Percentiles rank a stretch among this genome's conserved stretches.
These are phyloP conservation scores for Syzygium oleosum DNA, from an alignment of 345 rosid species.

Conservation along the genomic window DNA sequence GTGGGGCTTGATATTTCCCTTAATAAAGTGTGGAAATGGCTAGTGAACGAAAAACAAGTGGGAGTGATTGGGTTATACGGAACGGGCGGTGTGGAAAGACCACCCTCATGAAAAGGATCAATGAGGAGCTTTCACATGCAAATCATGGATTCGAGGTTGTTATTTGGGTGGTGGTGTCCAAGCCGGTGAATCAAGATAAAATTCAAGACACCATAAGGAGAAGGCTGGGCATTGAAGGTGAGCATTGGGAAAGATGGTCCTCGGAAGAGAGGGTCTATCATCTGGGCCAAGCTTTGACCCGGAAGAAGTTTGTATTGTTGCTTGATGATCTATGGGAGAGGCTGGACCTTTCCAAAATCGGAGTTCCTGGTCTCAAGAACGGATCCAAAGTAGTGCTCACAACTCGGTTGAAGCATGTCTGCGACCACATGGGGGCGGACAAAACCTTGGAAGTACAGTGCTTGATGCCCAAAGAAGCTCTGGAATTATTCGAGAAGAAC, in stretches of 20 bases:
- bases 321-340: slow-evolving; percentile 7
- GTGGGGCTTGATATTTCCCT: neutral
- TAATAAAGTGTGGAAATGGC: neutral
- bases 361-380: neutral
- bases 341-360: neutral
- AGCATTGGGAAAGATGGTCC: too few species aligned
- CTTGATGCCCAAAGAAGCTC: neutral
- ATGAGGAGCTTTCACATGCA: neutral
- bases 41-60: neutral
- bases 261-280: neutral
- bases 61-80: slow-evolving; percentile 7
- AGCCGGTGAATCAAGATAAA: neutral
- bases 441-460: neutral
- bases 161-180: slow-evolving; percentile 5
- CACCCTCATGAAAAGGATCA: slow-evolving; percentile 3
- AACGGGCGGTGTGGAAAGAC: slow-evolving; percentile 10
- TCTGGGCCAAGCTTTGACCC: neutral
- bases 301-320: slow-evolving; percentile 3
- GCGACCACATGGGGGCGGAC: neutral
- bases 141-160: neutral
- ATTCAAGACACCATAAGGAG: neutral
- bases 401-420: slow-evolving; percentile 1
- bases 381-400: slow-evolving; percentile 8
- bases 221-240: neutral
- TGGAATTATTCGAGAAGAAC: neutral